phyloP scores from a whole-genome alignment of 371 early-diverging fungal species.

The Mucor piriformis region DNA sequence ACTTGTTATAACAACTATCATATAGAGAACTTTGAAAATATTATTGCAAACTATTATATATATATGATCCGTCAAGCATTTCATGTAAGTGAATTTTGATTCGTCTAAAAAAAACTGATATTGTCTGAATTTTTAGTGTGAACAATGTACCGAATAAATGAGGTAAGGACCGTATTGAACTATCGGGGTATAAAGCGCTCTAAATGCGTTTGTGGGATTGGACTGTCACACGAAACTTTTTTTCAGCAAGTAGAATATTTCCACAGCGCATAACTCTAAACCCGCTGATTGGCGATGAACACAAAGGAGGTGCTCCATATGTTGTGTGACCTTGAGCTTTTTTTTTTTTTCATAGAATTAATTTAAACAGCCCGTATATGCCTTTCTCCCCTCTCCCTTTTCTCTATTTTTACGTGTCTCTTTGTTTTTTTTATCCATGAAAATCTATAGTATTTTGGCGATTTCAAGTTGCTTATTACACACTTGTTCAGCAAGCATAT shows the following conservation, averaged over 20 bases:
- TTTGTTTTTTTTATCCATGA: constrained; percentile 6
- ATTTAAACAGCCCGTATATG: neutral
- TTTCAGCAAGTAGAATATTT: neutral
- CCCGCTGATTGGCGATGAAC: too few relatives aligned
- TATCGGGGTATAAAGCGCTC: too few relatives aligned
- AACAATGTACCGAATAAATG: too few relatives aligned
- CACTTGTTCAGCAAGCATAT: constrained; percentile 29
- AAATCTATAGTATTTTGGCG: constrained; percentile 1
- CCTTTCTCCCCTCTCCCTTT: neutral
- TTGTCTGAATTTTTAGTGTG: too few relatives aligned
- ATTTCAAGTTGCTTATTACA: constrained; percentile 13
- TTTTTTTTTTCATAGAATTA: neutral
- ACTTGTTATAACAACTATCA: constrained; percentile 3
- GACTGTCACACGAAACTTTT: too few relatives aligned
- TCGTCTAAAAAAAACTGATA: too few relatives aligned
- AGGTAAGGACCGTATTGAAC: too few relatives aligned
- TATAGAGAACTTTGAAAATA: neutral
- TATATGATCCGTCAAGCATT: too few relatives aligned
- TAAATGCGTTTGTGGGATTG: too few relatives aligned
- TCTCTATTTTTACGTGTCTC: neutral
- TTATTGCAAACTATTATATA: neutral
- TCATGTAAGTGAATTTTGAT: too few relatives aligned
- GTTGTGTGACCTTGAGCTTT: neutral
- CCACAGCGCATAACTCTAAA: neutral
- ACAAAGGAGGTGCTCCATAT: neutral